phyloP scores from a whole-genome alignment of 768 basidiomycete species.

The Porpolomopsis calyptriformis region DNA sequence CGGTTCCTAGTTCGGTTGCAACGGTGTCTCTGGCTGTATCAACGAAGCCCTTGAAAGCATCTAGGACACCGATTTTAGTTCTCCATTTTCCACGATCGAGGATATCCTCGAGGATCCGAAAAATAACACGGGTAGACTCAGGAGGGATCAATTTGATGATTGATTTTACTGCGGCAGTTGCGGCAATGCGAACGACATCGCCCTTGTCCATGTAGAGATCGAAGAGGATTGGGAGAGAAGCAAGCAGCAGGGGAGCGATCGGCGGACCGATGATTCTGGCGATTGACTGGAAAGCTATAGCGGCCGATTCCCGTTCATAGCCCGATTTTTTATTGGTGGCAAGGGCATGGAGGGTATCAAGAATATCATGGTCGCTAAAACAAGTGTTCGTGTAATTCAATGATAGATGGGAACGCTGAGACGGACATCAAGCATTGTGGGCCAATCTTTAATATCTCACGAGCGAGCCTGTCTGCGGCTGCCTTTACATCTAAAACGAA shows the following conservation, averaged over 20 bases:
- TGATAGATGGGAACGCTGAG: not conserved
- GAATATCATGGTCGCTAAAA: constrained; percentile 49
- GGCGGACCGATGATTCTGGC: constrained; percentile 59
- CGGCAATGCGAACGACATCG: constrained; percentile 77
- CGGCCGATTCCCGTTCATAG: constrained; percentile 80
- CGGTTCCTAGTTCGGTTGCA: constrained; percentile 69
- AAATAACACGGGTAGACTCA: constrained; percentile 63
- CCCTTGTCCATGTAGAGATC: constrained; percentile 91
- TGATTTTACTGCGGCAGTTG: constrained; percentile 69
- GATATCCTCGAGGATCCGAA: constrained; percentile 58
- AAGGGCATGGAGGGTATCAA: constrained; percentile 55
- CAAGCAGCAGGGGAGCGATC: constrained; percentile 62
- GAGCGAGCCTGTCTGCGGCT: constrained; percentile 70
- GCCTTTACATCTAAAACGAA: constrained; percentile 59
- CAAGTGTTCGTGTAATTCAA: constrained; percentile 1
- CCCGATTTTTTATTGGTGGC: constrained; percentile 81
- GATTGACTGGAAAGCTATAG: constrained; percentile 70
- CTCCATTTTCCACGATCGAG: constrained; percentile 87
- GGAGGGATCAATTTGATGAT: constrained; percentile 79
- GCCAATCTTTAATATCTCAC: constrained; percentile 55
- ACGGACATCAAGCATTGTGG: constrained; percentile 50
- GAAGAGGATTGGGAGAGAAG: constrained; percentile 66
- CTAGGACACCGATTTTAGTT: constrained; percentile 86
- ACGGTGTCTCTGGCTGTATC: constrained; percentile 60
- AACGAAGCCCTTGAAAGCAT: constrained; percentile 71